phyloP scores from a whole-genome alignment of 148 eudicot species.

The Fallopia convolvulus region DNA sequence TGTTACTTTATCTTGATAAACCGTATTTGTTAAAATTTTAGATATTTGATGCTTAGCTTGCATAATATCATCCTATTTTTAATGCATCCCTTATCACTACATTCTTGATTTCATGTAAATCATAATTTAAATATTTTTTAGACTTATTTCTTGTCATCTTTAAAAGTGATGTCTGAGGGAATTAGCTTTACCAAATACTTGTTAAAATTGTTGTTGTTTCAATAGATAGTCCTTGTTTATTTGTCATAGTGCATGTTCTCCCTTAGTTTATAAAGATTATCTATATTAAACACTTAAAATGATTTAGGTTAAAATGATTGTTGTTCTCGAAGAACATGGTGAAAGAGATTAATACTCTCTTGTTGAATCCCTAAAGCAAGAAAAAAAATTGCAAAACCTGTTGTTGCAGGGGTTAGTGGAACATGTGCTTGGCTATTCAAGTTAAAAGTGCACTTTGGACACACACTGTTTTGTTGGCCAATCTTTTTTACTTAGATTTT shows the following conservation, averaged over 20 bases:
- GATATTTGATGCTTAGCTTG: neutral
- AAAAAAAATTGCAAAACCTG: slow-evolving; percentile 70
- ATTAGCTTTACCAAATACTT: neutral
- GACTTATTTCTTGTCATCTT: neutral
- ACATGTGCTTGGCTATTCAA: slow-evolving; percentile 95
- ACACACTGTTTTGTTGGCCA: slow-evolving; percentile 56
- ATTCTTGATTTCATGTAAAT: neutral
- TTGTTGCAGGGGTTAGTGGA: slow-evolving; percentile 99
- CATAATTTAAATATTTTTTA: neutral
- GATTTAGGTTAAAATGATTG: slow-evolving; percentile 81
- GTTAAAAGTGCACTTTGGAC: slow-evolving; percentile 99
- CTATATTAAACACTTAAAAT: slow-evolving; percentile 11
- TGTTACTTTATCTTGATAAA: neutral
- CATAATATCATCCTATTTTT: neutral
- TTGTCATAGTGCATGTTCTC: slow-evolving; percentile 5
- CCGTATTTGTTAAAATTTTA: neutral
- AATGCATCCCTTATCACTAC: neutral
- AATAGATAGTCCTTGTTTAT: neutral
- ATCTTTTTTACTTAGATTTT: no score
- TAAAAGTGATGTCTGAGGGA: neutral
- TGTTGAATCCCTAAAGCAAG: slow-evolving; percentile 93
- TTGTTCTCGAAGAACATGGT: slow-evolving; percentile 95
- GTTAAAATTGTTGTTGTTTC: neutral
- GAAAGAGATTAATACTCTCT: slow-evolving; percentile 96
- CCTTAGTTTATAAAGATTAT: neutral